Conservation (phyloP, 495 filamentous ascomycete genomes). For the Daldinia loculata region DNA sequence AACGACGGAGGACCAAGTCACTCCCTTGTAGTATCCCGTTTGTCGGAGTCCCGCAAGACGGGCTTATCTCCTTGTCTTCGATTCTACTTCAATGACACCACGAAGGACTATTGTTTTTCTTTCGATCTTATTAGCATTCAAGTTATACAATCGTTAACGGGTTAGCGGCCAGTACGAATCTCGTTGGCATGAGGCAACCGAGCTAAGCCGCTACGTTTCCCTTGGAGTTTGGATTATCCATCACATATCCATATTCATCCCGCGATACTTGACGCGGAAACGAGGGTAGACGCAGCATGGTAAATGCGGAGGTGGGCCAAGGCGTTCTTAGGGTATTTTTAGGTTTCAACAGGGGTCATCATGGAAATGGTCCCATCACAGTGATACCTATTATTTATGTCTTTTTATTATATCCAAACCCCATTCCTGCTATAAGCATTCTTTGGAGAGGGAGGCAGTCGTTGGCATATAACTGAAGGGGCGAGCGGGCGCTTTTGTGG, state of each 20-base stretch:
- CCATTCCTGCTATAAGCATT: slow-evolving; percentile 12
- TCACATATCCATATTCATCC: slow-evolving; percentile 31
- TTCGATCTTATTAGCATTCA: slow-evolving; percentile 9
- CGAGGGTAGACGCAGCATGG: slow-evolving; percentile 40
- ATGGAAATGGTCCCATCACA: slow-evolving; percentile 23
- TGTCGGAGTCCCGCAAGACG: slow-evolving; percentile 29
- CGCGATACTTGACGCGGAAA: slow-evolving; percentile 36
- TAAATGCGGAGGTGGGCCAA: slow-evolving; percentile 28
- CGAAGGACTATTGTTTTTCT: slow-evolving; percentile 24
- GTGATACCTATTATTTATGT: slow-evolving; percentile 41
- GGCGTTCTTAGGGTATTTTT: slow-evolving; percentile 35
- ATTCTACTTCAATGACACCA: slow-evolving; percentile 36
- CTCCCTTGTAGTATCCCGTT: slow-evolving; percentile 28
- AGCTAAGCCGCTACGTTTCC: slow-evolving; percentile 15
- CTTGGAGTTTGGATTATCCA: slow-evolving; percentile 18
- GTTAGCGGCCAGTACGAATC: slow-evolving; percentile 9
- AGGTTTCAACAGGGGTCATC: slow-evolving; percentile 18
- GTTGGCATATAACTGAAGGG: not conserved
- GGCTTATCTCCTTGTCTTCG: slow-evolving; percentile 28
- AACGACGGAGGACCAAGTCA: not conserved
- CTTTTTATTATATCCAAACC: slow-evolving; percentile 13
- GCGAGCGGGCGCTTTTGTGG: not conserved
- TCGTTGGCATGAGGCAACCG: slow-evolving; percentile 1
- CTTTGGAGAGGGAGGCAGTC: not conserved
- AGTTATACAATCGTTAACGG: slow-evolving; percentile 23